Base-by-base conservation (phyloP, 2,329 filamentous ascomycete species). In the Neofusicoccum laricinum region DNA sequence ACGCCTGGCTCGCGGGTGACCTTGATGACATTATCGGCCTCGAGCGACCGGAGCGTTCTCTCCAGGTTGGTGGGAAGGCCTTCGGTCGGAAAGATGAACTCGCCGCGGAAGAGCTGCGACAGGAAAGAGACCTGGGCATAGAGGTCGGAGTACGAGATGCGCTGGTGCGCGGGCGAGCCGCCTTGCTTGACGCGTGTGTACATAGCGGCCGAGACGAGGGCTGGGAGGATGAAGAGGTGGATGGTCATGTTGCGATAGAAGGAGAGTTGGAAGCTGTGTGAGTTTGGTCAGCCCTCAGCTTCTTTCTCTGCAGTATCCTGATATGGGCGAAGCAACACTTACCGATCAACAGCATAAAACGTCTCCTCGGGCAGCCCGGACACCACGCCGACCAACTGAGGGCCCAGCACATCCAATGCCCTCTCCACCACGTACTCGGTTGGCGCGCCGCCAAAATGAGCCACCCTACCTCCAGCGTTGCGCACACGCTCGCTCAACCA, bases 161-260 rank as follows among this genome's bases (percentile, higher is more conserved):
- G 86, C 73, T 98, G 92, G 69, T 90, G 86, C 3, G 88, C 83
- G 0, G 91, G 90, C 0, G 91, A 92, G n/a, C 94, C 94, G 15
- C 95, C 95, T 67, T 88, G 88, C 77, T 99, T 99, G 63, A 98
- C 90, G 49, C 87, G 86, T 0, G 89, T 95, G 76, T 99, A 99
- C 83, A 99, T 89, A 32, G 91, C 91, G 4, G 89, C 92, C 66
- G 92, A 95, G 21, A 98, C 92, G 4, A 99, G 82, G 0, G 94
- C 91, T 75, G 98, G 93, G 2, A 92, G 90, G 64, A 99, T 95
- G 76, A 99, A 99, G 4, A 99, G 85, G 74, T 99, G 95, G 67
- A 99, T 99, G 0, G 94, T 97, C 95, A 98, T 98, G 77, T 99
- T 99, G 61, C 95, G 89, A 79, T 99, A 99, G 77, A 99, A 99